Evolutionary conservation across 768 basidiomycete species (phyloP).

Genomic region (Sporobolomyces phaffii): DNA sequence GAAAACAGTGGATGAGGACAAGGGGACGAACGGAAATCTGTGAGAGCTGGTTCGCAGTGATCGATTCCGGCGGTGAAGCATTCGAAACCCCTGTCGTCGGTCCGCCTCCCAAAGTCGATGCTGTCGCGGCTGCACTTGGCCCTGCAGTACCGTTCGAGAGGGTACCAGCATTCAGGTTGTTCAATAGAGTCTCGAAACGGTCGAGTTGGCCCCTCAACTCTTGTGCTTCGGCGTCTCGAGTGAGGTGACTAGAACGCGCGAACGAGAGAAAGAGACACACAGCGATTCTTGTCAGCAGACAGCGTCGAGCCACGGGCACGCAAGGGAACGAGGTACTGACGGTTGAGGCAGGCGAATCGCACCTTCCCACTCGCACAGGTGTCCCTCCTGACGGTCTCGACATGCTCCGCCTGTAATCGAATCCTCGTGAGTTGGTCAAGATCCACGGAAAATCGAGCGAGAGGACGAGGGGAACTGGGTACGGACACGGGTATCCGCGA

Average conservation of each 20-base stretch:
- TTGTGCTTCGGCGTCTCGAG: constrained; percentile 29
- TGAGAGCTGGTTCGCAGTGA: no score
- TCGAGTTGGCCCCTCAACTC: constrained; percentile 30
- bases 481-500: constrained; percentile 28
- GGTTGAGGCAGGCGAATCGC: constrained; percentile 34
- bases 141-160: no score
- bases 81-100: no score
- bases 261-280: no score
- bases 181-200: constrained; percentile 27
- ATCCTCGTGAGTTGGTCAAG: no score
- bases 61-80: no score
- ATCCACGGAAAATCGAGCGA: no score
- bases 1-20: not conserved
- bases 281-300: not conserved
- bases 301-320: no score
- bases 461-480: not conserved
- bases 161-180: not conserved
- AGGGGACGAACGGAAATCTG: no score
- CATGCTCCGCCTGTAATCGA: constrained; percentile 23
- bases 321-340: not conserved
- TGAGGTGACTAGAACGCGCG: constrained; percentile 11
- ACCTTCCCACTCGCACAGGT: constrained; percentile 33
- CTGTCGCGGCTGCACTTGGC: not conserved
- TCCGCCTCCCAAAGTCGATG: no score
- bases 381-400: constrained; percentile 29